Evolutionary conservation across 306 rosid species (phyloP).

Genomic region (Vigna radiata): DNA sequence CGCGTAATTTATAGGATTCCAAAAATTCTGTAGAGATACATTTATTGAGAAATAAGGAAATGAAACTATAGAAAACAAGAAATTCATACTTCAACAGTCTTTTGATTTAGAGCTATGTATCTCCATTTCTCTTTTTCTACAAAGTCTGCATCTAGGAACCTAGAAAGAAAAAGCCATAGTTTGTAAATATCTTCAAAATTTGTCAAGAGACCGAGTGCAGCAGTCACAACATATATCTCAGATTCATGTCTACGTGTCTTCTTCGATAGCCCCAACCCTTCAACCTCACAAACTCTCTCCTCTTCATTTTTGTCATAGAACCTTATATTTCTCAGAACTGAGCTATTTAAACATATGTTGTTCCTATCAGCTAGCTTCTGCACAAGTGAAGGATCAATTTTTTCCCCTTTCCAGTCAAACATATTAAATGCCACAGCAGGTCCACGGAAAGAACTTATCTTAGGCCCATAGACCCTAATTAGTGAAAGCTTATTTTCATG

Average conservation of each 20-base stretch:
- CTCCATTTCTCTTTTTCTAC: constrained; percentile 94
- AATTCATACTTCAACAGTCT: constrained; percentile 66
- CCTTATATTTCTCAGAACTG: constrained; percentile 53
- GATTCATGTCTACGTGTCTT: constrained; percentile 3
- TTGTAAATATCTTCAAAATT: constrained; percentile 77
- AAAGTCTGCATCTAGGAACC: constrained; percentile 88
- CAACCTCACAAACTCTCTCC: constrained; percentile 46
- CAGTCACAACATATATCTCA: constrained; percentile 60
- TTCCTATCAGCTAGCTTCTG: constrained; percentile 85
- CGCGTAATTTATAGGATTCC: too few relatives aligned
- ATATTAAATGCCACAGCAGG: constrained; percentile 75
- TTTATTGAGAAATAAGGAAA: neutral
- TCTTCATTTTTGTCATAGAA: constrained; percentile 58
- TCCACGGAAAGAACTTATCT: constrained; percentile 66
- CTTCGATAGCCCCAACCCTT: constrained; percentile 33
- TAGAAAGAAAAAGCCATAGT: constrained; percentile 79
- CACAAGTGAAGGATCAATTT: constrained; percentile 67
- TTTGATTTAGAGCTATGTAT: constrained; percentile 81
- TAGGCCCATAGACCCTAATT: constrained; percentile 79
- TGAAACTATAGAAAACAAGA: neutral
- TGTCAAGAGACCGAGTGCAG: constrained; percentile 66
- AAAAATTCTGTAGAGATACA: neutral
- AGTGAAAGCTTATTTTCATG: constrained; percentile 56
- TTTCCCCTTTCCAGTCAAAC: constrained; percentile 93
- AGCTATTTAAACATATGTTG: constrained; percentile 63